Percentiles rank a stretch among this genome's conserved stretches.
Evolutionary conservation across 805 yeast species (phyloP).

Genomic region (Blastobotrys americana): DNA sequence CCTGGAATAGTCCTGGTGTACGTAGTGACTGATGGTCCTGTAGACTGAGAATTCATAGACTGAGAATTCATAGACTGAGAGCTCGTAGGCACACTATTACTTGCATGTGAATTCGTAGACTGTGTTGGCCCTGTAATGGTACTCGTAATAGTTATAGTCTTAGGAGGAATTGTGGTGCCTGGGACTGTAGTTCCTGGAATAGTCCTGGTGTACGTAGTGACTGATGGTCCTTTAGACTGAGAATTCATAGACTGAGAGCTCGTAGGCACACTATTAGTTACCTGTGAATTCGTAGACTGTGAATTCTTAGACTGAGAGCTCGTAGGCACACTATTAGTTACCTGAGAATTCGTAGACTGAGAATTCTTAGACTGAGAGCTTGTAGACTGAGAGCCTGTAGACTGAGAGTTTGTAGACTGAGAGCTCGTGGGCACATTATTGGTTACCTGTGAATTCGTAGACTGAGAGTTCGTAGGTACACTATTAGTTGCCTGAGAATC

Average conservation of each 20-base stretch:
- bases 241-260: not conserved
- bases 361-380: not conserved
- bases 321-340: not conserved
- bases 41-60: not conserved
- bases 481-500: not conserved
- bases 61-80: not conserved
- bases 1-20: constrained; percentile 12
- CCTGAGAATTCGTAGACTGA: not conserved
- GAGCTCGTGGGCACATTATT: too few relatives aligned
- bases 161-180: constrained; percentile 15
- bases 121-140: not conserved
- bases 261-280: not conserved
- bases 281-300: not conserved
- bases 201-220: constrained; percentile 9
- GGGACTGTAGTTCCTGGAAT: constrained; percentile 19
- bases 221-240: not conserved
- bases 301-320: not conserved
- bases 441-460: not conserved
- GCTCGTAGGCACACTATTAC: not conserved
- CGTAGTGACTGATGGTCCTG: not conserved
- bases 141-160: constrained; percentile 1
- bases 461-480: not conserved
- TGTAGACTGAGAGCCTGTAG: not conserved
- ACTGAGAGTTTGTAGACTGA: not conserved
- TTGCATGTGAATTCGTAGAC: not conserved